These are phyloP conservation scores for Arabis hirsuta DNA, from an alignment of 345 rosid genomes.

Conservation along the genomic window DNA sequence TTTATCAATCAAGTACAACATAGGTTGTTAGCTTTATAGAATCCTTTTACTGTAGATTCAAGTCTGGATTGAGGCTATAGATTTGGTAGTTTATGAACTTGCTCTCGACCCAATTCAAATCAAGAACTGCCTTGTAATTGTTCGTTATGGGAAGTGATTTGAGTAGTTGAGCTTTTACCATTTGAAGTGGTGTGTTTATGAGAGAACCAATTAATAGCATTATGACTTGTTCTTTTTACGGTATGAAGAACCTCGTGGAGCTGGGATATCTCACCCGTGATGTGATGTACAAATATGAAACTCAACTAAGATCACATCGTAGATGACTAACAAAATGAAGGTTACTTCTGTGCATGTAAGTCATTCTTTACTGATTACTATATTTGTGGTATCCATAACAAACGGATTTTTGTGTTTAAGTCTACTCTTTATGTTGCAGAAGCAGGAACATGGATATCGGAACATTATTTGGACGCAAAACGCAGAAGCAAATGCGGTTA, in stretches of 20 bases:
- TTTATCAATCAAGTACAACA: background rate
- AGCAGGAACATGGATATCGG: background rate
- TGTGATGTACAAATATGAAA: conserved; percentile 76
- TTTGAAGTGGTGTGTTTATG: background rate
- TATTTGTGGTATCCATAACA: background rate
- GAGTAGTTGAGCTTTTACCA: background rate
- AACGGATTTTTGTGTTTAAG: background rate
- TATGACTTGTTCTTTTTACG: conserved; percentile 34
- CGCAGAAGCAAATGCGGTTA: conserved; percentile 14
- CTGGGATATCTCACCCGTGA: conserved; percentile 89
- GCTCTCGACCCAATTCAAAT: conserved; percentile 19
- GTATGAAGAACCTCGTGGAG: conserved; percentile 75
- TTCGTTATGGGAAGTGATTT: conserved; percentile 5
- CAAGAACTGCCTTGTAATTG: background rate
- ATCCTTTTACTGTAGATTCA: background rate
- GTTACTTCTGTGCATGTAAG: conserved; percentile 68
- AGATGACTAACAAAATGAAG: conserved; percentile 37
- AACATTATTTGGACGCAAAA: conserved; percentile 20
- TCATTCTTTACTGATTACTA: conserved; percentile 9
- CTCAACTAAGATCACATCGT: conserved; percentile 45
- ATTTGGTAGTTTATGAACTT: conserved; percentile 23
- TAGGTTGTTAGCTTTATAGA: conserved; percentile 22
- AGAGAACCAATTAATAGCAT: conserved; percentile 1
- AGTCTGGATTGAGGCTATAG: conserved; percentile 6
- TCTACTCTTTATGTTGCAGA: conserved; percentile 31